Evolutionary conservation across 371 early-diverging fungal species (phyloP), one percentile per base, ranked within the genome.

Genomic region (Umbelopsis sp.): DNA sequence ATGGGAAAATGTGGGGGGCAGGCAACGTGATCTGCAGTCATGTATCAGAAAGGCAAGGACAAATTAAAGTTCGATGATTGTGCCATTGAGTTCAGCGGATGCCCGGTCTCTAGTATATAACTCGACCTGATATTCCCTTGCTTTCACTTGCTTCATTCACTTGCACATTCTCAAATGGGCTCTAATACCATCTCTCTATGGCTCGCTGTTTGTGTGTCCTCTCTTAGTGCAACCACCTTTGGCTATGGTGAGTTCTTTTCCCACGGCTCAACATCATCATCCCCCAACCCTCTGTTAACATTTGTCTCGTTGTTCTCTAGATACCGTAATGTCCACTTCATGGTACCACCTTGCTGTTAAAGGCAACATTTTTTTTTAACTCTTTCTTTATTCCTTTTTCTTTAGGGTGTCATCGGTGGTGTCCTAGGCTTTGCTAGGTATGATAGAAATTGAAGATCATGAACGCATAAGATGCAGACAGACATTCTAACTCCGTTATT

Each of bases 321-420:
- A 51, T 24, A 22, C 11, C 52, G 22, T 22, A 29, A 51, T 41
- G 41, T 41, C 41, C 7, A 51, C 18, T 22, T 51, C 52, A 10
- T 51, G 52, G 12, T 20, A 22, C 25, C 25, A 22, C 50, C 4
- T 20, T 51, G 12, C 22, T 51, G 1, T 3, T 1, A 29, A 29
- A 29, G 29, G 29, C 29, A 24, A 22, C 29, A 51, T 22, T 9
- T 25, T 22, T 24, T 22, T 22, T 24, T 25, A 51, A 22, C 20
- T 9, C 5, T 24, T 7, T 24, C 25, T 51, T 51, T 29, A 14
- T 25, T 51, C 29, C 5, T 6, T 29, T 7, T 16, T 9, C 29
- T 57, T 35, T 57, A 57, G 57, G 57, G 57, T 57, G 57, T 57
- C 35, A 57, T 57, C 35, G 57, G 57, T 35, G 57, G 57, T 35